Evolutionary conservation across 192 early-diverging fungal genomes (phyloP).

Genomic region (Allomyces arbusculus): DNA sequence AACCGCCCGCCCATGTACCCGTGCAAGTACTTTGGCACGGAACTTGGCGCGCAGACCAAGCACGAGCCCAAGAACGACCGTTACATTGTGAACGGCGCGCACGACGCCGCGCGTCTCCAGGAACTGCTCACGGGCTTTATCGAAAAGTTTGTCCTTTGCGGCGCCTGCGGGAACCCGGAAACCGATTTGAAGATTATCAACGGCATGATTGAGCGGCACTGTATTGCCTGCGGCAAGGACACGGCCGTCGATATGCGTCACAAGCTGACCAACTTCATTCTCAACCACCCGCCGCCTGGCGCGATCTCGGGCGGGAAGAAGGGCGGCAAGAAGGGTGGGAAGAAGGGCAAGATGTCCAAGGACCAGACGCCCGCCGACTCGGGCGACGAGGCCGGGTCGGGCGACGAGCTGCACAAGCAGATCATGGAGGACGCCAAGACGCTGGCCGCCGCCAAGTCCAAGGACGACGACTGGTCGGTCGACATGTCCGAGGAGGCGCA

Average conservation of each 20-base stretch:
- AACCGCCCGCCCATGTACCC: conserved; percentile 57
- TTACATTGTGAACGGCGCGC: conserved; percentile 89
- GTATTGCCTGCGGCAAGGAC: conserved; percentile 80
- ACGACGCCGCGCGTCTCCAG: conserved; percentile 71
- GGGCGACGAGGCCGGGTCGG: conserved; percentile 24
- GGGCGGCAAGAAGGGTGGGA: conserved; percentile 26
- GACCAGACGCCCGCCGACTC: conserved; percentile 18
- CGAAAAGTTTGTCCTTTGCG: conserved; percentile 83
- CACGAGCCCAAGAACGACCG: conserved; percentile 73
- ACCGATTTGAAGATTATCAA: conserved; percentile 64
- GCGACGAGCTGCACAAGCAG: conserved; percentile 44
- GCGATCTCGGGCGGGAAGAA: conserved; percentile 18
- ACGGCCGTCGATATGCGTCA: conserved; percentile 70
- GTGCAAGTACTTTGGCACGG: conserved; percentile 83
- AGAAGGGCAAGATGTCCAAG: conserved; percentile 21
- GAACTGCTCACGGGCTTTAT: conserved; percentile 74
- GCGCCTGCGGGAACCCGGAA: conserved; percentile 86
- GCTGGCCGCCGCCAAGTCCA: conserved; percentile 30
- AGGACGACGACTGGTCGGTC: conserved; percentile 57
- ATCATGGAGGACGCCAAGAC: conserved; percentile 47
- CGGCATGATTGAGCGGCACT: conserved; percentile 44
- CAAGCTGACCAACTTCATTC: conserved; percentile 67
- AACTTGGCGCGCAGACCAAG: conserved; percentile 85
- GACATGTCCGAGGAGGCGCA: conserved; percentile 67
- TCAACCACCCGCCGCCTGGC: conserved; percentile 71